Conservation (phyloP, 1,139 yeast species). For the Diutina sp. region DNA sequence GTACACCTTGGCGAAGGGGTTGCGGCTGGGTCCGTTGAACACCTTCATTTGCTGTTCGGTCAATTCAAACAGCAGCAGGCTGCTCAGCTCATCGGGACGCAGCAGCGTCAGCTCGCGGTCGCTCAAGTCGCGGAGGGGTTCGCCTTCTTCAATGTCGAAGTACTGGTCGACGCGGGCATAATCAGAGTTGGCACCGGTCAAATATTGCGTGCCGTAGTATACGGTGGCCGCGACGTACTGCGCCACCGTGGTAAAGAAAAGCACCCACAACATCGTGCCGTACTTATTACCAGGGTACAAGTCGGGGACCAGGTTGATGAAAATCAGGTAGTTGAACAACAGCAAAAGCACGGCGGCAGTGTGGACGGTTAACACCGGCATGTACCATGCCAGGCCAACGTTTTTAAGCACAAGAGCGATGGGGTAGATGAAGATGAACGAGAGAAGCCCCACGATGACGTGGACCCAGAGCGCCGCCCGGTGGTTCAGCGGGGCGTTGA, state of each 20-base stretch:
- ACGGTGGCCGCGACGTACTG: constrained; percentile 41
- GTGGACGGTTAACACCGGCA: constrained; percentile 45
- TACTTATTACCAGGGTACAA: constrained; percentile 74
- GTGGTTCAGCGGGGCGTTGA: constrained; percentile 39
- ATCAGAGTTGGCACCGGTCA: background rate
- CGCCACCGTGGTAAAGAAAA: constrained; percentile 36
- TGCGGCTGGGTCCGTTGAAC: background rate
- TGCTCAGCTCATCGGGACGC: background rate
- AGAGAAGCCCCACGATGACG: constrained; percentile 26
- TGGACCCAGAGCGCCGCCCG: constrained; percentile 49
- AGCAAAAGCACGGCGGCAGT: constrained; percentile 33
- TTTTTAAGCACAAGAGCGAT: constrained; percentile 52
- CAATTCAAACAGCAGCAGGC: background rate
- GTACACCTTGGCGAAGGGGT: background rate
- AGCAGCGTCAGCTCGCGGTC: background rate
- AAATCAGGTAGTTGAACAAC: constrained; percentile 45
- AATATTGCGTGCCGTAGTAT: background rate
- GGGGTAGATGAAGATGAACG: constrained; percentile 58
- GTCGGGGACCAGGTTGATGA: constrained; percentile 46
- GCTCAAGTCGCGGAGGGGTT: background rate
- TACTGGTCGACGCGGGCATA: background rate
- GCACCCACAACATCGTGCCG: constrained; percentile 47
- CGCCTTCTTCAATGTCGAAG: background rate
- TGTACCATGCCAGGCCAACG: constrained; percentile 41
- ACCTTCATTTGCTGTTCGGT: constrained; percentile 1